Base-by-base conservation (phyloP, 1,139 yeast genomes). In the Suhomyces coccinellae region DNA sequence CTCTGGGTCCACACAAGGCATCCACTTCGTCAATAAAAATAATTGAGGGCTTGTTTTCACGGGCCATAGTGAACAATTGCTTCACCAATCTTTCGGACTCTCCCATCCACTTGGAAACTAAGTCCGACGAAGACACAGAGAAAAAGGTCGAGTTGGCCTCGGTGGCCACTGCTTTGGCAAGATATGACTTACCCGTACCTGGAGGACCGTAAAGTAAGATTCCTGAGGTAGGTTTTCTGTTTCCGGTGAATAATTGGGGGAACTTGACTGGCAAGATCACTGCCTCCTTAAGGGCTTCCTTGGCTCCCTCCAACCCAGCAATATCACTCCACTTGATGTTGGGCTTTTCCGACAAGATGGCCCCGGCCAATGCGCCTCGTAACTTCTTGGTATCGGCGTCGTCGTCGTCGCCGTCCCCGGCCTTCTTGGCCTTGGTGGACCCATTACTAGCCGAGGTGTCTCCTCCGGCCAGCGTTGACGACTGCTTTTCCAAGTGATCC, bases 41-140 rank as follows among this genome's bases (percentile, higher is more conserved):
- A 56, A 93, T 95, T 0, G 96, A 83, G 0, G 99, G 99, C 59
- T 89, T 90, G 59, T 85, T 87, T 63, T 93, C 99, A 53, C 98
- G 76, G 2, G 99, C 99, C 96, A 93, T 88, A 36, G 87, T 80
- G 66, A 93, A 93, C 53, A 93, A 73, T 62, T 93, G 98, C 62
- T 91, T 91, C 28, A 93, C 99, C 49, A 93, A 79, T 68, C 97
- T 82, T 67, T 93, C 98, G 26, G 93, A 83, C 63, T 93, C 99
- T 55, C 99, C 99, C 98, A 93, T 91, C 98, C 98, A 93, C 65
- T 93, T 95, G 52, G 96, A 85, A 4, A 95, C 97, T 58, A 93
- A 77, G 64, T 93, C 98, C 10, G 96, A 87, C 0, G 97, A 89
- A 14, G 96, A 87, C 3, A 93, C 96, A 4, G 97, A 87, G 66